Conservation (phyloP, 1,284 basidiomycete species). For the Ustilago hordei region DNA sequence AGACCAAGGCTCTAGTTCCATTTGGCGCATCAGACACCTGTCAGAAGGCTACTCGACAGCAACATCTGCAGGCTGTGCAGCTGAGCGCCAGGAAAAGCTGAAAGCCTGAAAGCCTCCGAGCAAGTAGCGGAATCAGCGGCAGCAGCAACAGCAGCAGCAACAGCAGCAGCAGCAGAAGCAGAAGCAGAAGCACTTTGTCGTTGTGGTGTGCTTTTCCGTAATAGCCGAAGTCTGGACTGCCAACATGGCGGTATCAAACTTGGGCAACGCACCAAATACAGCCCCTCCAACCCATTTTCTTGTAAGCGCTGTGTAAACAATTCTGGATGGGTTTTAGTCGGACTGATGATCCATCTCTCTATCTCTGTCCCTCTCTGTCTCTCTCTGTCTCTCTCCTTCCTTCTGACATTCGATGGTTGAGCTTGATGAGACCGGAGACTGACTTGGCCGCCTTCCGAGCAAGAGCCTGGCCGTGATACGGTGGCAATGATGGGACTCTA, state of each 20-base stretch:
- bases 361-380: neutral
- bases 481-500: neutral
- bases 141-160: neutral
- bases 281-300: neutral
- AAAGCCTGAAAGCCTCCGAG: neutral
- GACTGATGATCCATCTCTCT: neutral
- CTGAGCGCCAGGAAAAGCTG: neutral
- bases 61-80: neutral
- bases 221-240: too few species aligned
- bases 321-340: too few species aligned
- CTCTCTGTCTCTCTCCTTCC: neutral
- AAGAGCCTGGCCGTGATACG: neutral
- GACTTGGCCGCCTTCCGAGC: neutral
- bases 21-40: neutral
- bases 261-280: neutral
- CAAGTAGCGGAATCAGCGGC: too few species aligned
- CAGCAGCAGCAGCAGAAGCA: neutral
- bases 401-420: neutral
- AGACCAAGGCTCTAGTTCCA: neutral
- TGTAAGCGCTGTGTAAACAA: neutral
- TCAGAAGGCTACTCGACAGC: constrained; percentile 8
- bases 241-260: too few species aligned
- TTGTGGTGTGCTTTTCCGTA: too few species aligned
- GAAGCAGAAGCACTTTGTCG: neutral
- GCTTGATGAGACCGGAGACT: neutral